Percentiles rank a stretch among this genome's conserved stretches.
Evolutionary conservation across 148 eudicot genomes (phyloP).

Genomic region (Rhododendron henanense): DNA sequence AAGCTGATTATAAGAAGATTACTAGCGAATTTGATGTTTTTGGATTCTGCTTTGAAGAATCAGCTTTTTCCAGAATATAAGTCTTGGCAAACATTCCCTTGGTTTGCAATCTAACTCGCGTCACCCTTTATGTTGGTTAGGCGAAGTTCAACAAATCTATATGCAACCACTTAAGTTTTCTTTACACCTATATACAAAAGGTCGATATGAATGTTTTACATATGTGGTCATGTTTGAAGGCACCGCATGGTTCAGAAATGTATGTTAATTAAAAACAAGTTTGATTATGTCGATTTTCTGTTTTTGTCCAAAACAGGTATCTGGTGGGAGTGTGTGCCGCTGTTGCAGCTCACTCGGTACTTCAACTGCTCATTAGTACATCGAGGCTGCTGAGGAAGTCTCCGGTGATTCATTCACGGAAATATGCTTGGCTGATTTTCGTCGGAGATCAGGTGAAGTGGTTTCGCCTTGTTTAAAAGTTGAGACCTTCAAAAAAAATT

Average conservation of each 20-base stretch:
- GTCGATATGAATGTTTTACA: background rate
- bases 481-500: background rate
- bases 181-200: background rate
- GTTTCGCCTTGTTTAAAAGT: background rate
- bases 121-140: too few species aligned
- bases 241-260: background rate
- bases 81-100: background rate
- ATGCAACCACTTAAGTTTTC: background rate
- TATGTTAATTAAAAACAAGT: background rate
- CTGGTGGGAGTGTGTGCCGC: constrained; percentile 77
- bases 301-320: constrained; percentile 40
- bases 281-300: background rate
- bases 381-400: constrained; percentile 42
- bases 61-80: background rate
- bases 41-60: background rate
- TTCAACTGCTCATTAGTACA: constrained; percentile 56
- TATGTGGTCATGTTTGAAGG: background rate
- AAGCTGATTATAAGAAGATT: too few species aligned
- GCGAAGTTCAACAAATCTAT: background rate
- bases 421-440: constrained; percentile 76
- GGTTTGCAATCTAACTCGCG: background rate
- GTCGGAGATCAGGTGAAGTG: constrained; percentile 79
- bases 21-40: background rate
- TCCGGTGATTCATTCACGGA: constrained; percentile 52
- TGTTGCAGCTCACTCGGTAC: constrained; percentile 61